Base-by-base conservation (phyloP, 139 green algal species). In the Tetraselmis chui region DNA sequence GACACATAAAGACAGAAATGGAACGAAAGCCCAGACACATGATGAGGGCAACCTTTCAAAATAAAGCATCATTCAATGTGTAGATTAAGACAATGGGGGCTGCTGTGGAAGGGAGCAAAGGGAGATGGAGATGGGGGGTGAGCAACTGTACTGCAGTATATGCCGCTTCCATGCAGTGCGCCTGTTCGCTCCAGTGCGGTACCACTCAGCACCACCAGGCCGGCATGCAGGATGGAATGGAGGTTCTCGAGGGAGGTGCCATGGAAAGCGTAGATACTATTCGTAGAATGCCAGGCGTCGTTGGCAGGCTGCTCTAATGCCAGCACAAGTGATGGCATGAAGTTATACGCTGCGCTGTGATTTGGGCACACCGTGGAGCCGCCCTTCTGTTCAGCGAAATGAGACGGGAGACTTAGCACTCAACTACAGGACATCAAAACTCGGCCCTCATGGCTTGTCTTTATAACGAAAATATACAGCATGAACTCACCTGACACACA, bases 141-240 rank as follows among this genome's bases (percentile, higher is more conserved):
- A 5, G 45, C 45, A 67, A 67, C 45, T 26, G 86, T 86, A 30
- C 29, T 78, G 22, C 87, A 67, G 82, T 89, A 89, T 45, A 89
- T 86, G 29, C 86, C 86, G 2, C 58, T 2, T 0, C 86, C 86
- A 78, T 83, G 85, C 28, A 85, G 83, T 23, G 82, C 79, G 24
- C 86, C 86, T 22, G 77, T 89, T 32, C 86, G 83, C 67, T 88
- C 81, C 77, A 84, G 59, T 18, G 31, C 32, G 0, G 79, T 83
- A 76, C 80, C 83, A 1, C 30, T 82, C 2, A 31, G 32, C 25
- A 79, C 80, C 76, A 84, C 75, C 45, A 88, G 82, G 2, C 86
- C 83, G 2, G 83, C 86, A 79, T 84, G 83, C 30, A 89, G 31
- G 59, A 87, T 89, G 32, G 59, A 83, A 81, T 87, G 84, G 76